Percentiles rank a stretch among this genome's conserved stretches.
These are phyloP conservation scores for Gossypium laxum DNA, from an alignment of 441 rosid genomes.

Conservation along the genomic window DNA sequence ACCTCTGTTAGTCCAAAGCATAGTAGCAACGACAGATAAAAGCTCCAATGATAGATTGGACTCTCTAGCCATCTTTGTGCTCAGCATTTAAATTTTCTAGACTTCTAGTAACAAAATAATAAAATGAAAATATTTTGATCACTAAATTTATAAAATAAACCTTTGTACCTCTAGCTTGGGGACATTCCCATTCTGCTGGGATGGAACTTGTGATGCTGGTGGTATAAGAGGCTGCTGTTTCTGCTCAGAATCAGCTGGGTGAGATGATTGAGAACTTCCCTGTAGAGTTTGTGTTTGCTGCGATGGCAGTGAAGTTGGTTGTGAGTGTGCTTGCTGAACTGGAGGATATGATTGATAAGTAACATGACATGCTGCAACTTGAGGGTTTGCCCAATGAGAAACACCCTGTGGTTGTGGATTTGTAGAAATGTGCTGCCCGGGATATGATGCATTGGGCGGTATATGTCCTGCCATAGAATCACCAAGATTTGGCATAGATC, in stretches of 20 bases:
- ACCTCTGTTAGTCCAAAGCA: neutral
- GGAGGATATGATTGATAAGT: slow-evolving; percentile 34
- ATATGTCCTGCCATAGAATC: slow-evolving; percentile 31
- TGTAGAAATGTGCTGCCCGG: slow-evolving; percentile 33
- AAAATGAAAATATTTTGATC: neutral
- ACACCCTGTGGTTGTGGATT: slow-evolving; percentile 37
- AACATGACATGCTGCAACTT: slow-evolving; percentile 26
- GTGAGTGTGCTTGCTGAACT: slow-evolving; percentile 29
- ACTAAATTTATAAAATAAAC: neutral
- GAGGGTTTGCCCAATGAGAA: slow-evolving; percentile 35
- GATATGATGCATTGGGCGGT: slow-evolving; percentile 39
- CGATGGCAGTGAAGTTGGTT: slow-evolving; percentile 30
- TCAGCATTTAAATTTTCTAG: neutral
- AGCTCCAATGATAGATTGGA: neutral
- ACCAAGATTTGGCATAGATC: slow-evolving; percentile 30
- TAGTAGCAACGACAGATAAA: neutral
- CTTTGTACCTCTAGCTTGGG: slow-evolving; percentile 30
- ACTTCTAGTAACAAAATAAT: neutral
- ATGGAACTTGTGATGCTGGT: slow-evolving; percentile 25
- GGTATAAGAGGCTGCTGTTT: slow-evolving; percentile 24
- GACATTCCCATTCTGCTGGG: slow-evolving; percentile 32
- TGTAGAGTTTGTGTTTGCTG: slow-evolving; percentile 26
- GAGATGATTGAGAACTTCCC: slow-evolving; percentile 38
- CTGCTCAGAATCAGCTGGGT: slow-evolving; percentile 31
- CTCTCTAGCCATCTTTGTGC: neutral